Conservation (phyloP, 768 basidiomycete species). For the Lepiota brunneoincarnata region DNA sequence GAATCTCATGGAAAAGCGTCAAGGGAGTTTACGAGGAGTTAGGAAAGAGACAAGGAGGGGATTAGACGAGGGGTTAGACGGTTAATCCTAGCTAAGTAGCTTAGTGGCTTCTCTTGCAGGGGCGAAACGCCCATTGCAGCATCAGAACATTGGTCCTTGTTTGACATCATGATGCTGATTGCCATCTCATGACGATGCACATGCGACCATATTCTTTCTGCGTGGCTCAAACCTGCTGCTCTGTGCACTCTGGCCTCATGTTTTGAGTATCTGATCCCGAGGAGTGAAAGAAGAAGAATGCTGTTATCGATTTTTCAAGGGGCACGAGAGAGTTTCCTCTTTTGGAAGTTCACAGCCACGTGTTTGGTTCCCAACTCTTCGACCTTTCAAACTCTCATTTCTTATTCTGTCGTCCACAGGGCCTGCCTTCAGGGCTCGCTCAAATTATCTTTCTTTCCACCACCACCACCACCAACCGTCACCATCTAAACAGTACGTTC, state of each 20-base stretch:
- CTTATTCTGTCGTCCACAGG: not conserved
- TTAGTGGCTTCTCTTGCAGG: too few relatives aligned
- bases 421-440: not conserved
- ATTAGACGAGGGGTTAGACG: too few relatives aligned
- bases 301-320: constrained; percentile 1
- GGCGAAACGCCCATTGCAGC: not conserved
- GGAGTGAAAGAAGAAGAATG: too few relatives aligned
- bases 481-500: not conserved
- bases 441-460: not conserved
- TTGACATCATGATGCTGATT: constrained; percentile 8
- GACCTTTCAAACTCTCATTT: constrained; percentile 6
- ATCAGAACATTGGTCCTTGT: constrained; percentile 2
- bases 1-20: constrained; percentile 33
- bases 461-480: not conserved
- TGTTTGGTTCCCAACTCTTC: constrained; percentile 10
- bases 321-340: not conserved
- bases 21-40: constrained; percentile 24
- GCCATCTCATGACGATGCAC: not conserved
- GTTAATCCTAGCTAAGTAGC: too few relatives aligned
- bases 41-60: constrained; percentile 8
- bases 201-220: too few relatives aligned
- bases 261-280: too few relatives aligned
- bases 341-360: constrained; percentile 8
- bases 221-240: too few relatives aligned
- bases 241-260: too few relatives aligned